phyloP scores from a whole-genome alignment of 2,329 filamentous ascomycete species.

The Leptographium radiaticola region DNA sequence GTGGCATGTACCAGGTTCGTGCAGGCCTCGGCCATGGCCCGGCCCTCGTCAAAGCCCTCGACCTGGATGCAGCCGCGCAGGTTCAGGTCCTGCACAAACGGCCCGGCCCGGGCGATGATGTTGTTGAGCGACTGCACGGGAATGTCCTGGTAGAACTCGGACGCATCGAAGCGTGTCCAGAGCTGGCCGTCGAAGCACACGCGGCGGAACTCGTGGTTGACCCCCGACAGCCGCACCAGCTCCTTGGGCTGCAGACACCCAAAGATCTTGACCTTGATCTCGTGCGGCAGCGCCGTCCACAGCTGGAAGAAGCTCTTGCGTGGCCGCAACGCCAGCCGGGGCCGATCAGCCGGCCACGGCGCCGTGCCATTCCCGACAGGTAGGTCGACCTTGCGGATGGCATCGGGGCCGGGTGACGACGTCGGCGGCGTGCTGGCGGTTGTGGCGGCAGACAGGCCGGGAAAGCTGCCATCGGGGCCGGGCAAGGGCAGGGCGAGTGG shows the following conservation, averaged over 20 bases:
- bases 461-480: slow-evolving; percentile 1
- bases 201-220: slow-evolving; percentile 65
- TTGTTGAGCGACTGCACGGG: slow-evolving; percentile 70
- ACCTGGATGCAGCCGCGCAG: slow-evolving; percentile 84
- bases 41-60: slow-evolving; percentile 63
- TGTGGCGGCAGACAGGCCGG: slow-evolving; percentile 12
- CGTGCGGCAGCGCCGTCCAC: slow-evolving; percentile 70
- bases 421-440: slow-evolving; percentile 22
- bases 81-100: slow-evolving; percentile 84
- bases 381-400: slow-evolving; percentile 36
- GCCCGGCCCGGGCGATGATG: slow-evolving; percentile 73
- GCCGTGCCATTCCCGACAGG: slow-evolving; percentile 32
- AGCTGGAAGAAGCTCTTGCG: slow-evolving; percentile 43
- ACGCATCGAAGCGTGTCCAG: slow-evolving; percentile 74
- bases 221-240: slow-evolving; percentile 62
- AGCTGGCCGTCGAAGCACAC: slow-evolving; percentile 92
- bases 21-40: slow-evolving; percentile 71
- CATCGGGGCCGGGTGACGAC: slow-evolving; percentile 25
- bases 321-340: slow-evolving; percentile 13
- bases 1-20: slow-evolving; percentile 78
- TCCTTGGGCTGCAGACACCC: slow-evolving; percentile 66
- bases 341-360: slow-evolving; percentile 49
- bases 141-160: slow-evolving; percentile 79
- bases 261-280: slow-evolving; percentile 69
- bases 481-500: slow-evolving; percentile 11